Base-by-base conservation (phyloP, 345 rosid species). In the Heritiera littoralis region DNA sequence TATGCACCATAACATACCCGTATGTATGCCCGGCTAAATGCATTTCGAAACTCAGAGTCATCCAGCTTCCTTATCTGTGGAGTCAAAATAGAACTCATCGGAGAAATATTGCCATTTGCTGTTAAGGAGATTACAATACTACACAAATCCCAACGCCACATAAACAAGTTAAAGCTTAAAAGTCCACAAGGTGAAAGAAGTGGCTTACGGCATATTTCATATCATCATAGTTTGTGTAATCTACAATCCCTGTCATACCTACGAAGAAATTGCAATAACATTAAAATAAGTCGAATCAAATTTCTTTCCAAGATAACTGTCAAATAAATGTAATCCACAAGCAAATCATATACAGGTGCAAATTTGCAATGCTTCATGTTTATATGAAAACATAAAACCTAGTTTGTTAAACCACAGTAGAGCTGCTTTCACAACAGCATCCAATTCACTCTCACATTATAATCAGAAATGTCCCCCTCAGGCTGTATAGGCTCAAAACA, bases 161-260 rank as follows among this genome's bases (percentile, higher is more conserved):
- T 43, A 52, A 49, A 51, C 4, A 30, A 17, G 17, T 20, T 40
- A 71, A 48, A 74, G 67, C 77, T 78, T 45, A 43, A 12, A 60
- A 14, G 12, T 11, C 7, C 3, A 9, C 45, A 80, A n/a, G n/a
- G 35, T 40, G 56, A 68, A 70, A 64, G 20, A 20, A 32, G 74
- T 7, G 82, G 87, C 97, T 90, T 86, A 96, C 99, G 38, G 99
- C 98, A 73, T 91, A 93, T 83, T 89, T 92, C 99, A 96, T 92
- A 81, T 92, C 98, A 70, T 96, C 98, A 84, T 94, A 92, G 82
- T 80, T 90, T 77, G 89, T 90, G 80, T 96, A 96, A 75, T 94
- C 99, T 32, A 91, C 98, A 85, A 96, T 90, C 51, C 99, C 99
- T 0, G 92, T 86, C 86, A 90, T 89, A 56, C 98, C 99, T 96